Conservation (phyloP, 106 monocot genomes). For the Acanthochlamys bracteata region DNA sequence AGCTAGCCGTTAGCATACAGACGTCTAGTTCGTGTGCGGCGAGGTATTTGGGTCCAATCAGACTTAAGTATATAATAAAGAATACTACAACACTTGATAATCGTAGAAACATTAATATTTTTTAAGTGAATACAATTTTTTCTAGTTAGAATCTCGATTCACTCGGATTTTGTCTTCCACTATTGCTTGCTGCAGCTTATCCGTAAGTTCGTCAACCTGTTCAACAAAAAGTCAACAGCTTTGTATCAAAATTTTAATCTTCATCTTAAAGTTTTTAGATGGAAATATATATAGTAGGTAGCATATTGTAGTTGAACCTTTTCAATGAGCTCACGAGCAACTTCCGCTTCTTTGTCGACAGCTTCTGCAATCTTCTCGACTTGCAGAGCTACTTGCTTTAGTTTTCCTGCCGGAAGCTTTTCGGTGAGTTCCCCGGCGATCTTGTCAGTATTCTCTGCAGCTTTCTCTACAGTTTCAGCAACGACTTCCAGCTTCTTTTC, state of each 20-base stretch:
- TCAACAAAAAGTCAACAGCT: neutral
- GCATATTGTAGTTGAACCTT: slow-evolving; percentile 8
- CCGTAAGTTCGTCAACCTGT: slow-evolving; percentile 15
- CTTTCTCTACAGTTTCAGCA: slow-evolving; percentile 15
- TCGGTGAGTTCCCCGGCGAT: slow-evolving; percentile 19
- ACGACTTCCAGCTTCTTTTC: slow-evolving; percentile 6
- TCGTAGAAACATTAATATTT: too few species aligned
- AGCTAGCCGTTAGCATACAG: too few species aligned
- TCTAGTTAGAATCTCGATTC: too few species aligned
- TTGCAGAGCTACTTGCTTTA: slow-evolving; percentile 5
- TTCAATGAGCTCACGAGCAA: slow-evolving; percentile 4
- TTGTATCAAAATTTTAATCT: neutral
- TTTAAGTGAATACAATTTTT: too few species aligned
- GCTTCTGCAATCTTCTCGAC: slow-evolving; percentile 8
- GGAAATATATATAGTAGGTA: neutral
- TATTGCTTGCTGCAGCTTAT: slow-evolving; percentile 4
- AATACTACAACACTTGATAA: too few species aligned
- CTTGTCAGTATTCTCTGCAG: slow-evolving; percentile 28
- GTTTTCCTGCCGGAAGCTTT: slow-evolving; percentile 8
- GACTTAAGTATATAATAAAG: too few species aligned
- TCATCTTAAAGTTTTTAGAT: neutral
- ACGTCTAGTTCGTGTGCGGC: too few species aligned
- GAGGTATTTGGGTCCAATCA: too few species aligned
- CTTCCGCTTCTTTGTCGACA: slow-evolving; percentile 9
- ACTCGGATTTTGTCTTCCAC: neutral